Evolutionary conservation across 306 rosid genomes (phyloP).

Genomic region (Echinosophora koreensis): DNA sequence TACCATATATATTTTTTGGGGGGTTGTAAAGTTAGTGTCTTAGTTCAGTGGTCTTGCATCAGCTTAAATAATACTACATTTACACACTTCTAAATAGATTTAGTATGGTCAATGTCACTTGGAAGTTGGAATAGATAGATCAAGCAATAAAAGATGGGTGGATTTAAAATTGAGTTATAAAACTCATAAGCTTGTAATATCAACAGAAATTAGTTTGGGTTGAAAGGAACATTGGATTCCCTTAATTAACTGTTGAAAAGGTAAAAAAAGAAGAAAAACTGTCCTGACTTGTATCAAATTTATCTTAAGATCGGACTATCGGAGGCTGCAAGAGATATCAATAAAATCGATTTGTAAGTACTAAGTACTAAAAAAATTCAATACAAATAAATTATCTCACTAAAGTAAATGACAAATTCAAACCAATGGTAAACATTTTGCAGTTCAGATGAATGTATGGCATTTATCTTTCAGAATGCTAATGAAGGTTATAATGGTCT

Average conservation of each 20-base stretch:
- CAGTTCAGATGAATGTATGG: slow-evolving; percentile 37
- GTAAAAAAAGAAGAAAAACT: neutral
- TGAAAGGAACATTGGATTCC: slow-evolving; percentile 14
- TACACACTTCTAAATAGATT: slow-evolving; percentile 38
- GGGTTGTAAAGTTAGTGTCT: neutral
- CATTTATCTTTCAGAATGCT: slow-evolving; percentile 35
- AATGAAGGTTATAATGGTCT: slow-evolving; percentile 17
- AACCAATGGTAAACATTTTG: slow-evolving; percentile 36
- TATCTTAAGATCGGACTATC: slow-evolving; percentile 32
- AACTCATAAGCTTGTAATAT: slow-evolving; percentile 27
- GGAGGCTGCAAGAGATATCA: slow-evolving; percentile 19
- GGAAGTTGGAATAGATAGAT: slow-evolving; percentile 17
- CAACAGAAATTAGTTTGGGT: slow-evolving; percentile 5
- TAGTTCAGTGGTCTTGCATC: slow-evolving; percentile 4
- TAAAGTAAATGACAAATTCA: slow-evolving; percentile 38
- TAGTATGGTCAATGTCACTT: slow-evolving; percentile 34
- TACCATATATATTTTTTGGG: neutral
- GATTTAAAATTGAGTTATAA: slow-evolving; percentile 4
- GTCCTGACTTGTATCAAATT: neutral
- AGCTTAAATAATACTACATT: slow-evolving; percentile 7
- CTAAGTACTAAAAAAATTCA: neutral
- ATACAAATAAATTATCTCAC: slow-evolving; percentile 14
- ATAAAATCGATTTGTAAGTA: slow-evolving; percentile 12
- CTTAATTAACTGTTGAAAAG: slow-evolving; percentile 16
- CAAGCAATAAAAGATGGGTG: slow-evolving; percentile 1